Conservation (phyloP, 2,329 filamentous ascomycete species). For the Fusarium tjaetaba region DNA sequence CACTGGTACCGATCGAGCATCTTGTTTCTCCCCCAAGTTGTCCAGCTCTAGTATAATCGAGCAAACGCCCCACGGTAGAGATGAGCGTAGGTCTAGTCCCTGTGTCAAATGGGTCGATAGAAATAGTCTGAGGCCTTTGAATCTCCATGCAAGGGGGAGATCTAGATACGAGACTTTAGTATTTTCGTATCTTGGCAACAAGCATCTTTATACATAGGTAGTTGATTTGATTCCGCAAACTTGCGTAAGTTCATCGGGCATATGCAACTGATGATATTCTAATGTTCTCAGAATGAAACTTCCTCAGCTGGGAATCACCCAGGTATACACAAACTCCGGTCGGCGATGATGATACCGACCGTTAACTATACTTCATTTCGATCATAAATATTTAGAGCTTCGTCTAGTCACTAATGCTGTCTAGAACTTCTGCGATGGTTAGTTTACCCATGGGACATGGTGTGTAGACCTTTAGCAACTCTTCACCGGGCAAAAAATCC, state of each 20-base stretch:
- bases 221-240: background rate
- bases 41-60: background rate
- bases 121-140: background rate
- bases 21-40: too few species aligned
- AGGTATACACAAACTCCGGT: background rate
- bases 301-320: background rate
- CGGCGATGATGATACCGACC: too few species aligned
- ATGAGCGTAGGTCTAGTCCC: background rate
- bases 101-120: background rate
- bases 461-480: background rate
- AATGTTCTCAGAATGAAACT: background rate
- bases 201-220: background rate
- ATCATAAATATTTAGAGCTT: too few species aligned
- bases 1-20: background rate
- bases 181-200: background rate
- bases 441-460: background rate
- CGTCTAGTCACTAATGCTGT: background rate
- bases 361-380: background rate
- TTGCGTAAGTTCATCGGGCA: background rate
- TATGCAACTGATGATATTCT: background rate
- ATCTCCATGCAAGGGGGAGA: slow-evolving; percentile 18
- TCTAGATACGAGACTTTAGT: background rate
- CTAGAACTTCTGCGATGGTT: background rate
- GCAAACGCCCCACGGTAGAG: background rate
- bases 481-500: background rate